Base-by-base conservation (phyloP, 2,329 filamentous ascomycete genomes). In the Venturia carpophila region DNA sequence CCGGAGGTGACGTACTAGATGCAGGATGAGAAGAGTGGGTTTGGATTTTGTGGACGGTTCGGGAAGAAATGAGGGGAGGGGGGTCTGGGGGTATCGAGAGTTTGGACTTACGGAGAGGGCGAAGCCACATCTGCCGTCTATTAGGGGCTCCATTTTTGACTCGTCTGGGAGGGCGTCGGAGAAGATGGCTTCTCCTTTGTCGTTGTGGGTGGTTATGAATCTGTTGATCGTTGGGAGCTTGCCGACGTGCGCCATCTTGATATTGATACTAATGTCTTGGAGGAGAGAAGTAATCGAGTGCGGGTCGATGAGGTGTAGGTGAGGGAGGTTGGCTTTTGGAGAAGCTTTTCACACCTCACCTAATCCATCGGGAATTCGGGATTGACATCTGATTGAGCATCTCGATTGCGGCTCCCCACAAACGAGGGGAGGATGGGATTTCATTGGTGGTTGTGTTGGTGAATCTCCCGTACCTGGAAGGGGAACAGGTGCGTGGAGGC, bases 1-100 rank as follows among this genome's bases (percentile, higher is more conserved):
- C 75, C 71, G 60, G 78, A 76, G 5, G 82, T 80, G 9, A 79
- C 78, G 71, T 83, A 84, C 66, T 58, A 10, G 3, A 9, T 41
- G 2, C 2, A 11, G 30, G 30, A 34, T 6, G 10, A 21, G 11
- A 27, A 37, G 37, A 58, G 52, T 10, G 5, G 30, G 4, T 34
- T 34, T 34, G 30, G 30, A 3, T 34, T 34, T 34, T 34, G 30
- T 6, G 30, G 30, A 34, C 30, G 30, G 6, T 56, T 30, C 27
- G 17, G 10, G 30, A 15, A 21, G 21, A 52, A 9, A 3, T 27
- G 9, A 9, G 45, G 27, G 27, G 49, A 21, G 45, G 75, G 41
- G 83, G 77, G 39, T 75, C 76, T 69, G 83, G 83, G 19, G 74
- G 75, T 42, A 19, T 45, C 15, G 17, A n/a, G 17, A 19, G 3